Percentiles rank a stretch among this genome's conserved stretches.
Conservation (phyloP, 2,329 filamentous ascomycete genomes). For the Aspergillus sp. region DNA sequence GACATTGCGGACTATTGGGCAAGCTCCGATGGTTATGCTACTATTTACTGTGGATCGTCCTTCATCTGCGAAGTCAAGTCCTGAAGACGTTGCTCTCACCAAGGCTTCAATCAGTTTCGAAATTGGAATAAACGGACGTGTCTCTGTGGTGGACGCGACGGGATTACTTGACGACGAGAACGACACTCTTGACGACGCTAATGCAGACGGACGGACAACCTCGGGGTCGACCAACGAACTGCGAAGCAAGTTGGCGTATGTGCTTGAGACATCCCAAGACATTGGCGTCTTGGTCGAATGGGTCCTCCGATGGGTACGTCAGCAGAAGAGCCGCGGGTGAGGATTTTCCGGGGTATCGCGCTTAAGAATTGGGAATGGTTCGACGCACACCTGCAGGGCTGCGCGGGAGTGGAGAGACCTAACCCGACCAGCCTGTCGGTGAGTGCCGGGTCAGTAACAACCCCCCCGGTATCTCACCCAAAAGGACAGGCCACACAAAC, state of each 20-base stretch:
- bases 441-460: neutral
- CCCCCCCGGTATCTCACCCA: neutral
- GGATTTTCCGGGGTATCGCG: neutral
- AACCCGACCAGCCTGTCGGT: slow-evolving; percentile 9
- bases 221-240: slow-evolving; percentile 22
- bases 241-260: slow-evolving; percentile 36
- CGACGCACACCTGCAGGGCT: slow-evolving; percentile 9
- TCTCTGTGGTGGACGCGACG: slow-evolving; percentile 39
- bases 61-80: slow-evolving; percentile 5
- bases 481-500: neutral
- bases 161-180: slow-evolving; percentile 30
- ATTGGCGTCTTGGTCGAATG: slow-evolving; percentile 46
- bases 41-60: slow-evolving; percentile 31
- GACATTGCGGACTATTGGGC: slow-evolving; percentile 39
- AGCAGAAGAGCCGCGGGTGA: slow-evolving; percentile 27
- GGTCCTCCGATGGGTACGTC: slow-evolving; percentile 38
- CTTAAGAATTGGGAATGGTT: slow-evolving; percentile 5
- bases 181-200: slow-evolving; percentile 6
- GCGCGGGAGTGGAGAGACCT: slow-evolving; percentile 13
- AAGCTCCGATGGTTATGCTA: slow-evolving; percentile 39
- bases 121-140: slow-evolving; percentile 41
- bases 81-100: slow-evolving; percentile 13
- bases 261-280: slow-evolving; percentile 47
- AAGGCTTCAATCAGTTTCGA: slow-evolving; percentile 39
- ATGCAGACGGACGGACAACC: slow-evolving; percentile 20